Evolutionary conservation across 2,329 filamentous ascomycete species (phyloP), one percentile per base, ranked within the genome.

Genomic region (Fusarium metavorans): DNA sequence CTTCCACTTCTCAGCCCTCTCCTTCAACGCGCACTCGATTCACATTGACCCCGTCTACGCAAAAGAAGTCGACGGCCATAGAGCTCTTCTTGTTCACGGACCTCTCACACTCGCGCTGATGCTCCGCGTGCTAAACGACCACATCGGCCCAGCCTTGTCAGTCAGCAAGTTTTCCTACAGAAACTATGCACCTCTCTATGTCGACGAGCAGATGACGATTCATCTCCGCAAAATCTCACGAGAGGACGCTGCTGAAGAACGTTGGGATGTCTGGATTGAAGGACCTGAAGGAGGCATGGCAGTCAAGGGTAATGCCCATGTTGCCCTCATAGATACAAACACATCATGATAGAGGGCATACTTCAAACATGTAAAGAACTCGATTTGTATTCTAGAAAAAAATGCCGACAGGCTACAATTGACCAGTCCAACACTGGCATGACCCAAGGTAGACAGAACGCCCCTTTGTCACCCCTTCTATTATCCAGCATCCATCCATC

Each of bases 11-110:
- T 97, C 93, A 23, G 95, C 95, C 0, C 89, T 99, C 37, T 96
- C 94, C 3, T 95, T 95, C 86, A 99, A 99, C 82, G 94, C 95
- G 2, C 97, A 99, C 83, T 87, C 89, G 18, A 98, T 99, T 76
- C 97, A 99, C 83, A 87, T 97, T 25, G 94, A 98, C 81, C 88
- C 88, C 1, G 80, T 87, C 50, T 97, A 94, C 83, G 92, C 91
- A 61, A 88, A 88, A 43, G 85, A 89, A 14, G 85, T 92, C 14
- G 97, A 98, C 82, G 93, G 93, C 13, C 92, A 97, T 81, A 88
- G 88, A 6, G 89, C 92, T 70, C 86, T 95, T 30, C 88, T 98
- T 18, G 94, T 98, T 65, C 97, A 98, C 79, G 97, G 97, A 0
- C 96, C 97, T 1, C 85, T 99, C 64, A 91, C 91, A 1, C 87